Evolutionary conservation across 2,329 filamentous ascomycete species (phyloP).

Genomic region (Alternaria gaisen): DNA sequence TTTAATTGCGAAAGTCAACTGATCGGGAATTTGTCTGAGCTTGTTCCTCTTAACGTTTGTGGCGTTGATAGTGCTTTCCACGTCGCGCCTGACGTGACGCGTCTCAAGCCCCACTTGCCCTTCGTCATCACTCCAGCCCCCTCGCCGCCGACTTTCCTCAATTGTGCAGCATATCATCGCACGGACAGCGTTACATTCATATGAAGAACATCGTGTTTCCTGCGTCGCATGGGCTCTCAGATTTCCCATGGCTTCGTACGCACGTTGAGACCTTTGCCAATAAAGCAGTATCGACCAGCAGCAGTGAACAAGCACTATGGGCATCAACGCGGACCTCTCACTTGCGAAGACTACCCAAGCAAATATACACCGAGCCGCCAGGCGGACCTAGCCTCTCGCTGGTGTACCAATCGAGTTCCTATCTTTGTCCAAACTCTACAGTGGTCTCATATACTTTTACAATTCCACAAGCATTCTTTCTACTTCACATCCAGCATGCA

Average conservation of each 20-base stretch:
- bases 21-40: neutral
- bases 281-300: neutral
- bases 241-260: too few species aligned
- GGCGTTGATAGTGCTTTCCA: neutral
- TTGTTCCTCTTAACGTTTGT: neutral
- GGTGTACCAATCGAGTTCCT: neutral
- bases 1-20: neutral
- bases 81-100: neutral
- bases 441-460: conserved; percentile 11
- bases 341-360: neutral
- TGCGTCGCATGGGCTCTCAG: too few species aligned
- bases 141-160: neutral
- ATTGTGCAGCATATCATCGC: neutral
- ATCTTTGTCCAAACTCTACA: neutral
- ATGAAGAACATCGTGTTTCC: neutral
- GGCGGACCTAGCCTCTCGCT: neutral
- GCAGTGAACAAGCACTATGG: neutral
- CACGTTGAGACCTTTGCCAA: neutral
- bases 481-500: neutral
- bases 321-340: neutral
- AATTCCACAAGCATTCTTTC: neutral
- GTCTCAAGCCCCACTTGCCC: neutral
- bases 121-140: neutral
- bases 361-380: neutral
- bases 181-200: neutral